Conservation (phyloP, 768 basidiomycete species). For the Pleurotus citrinopileatus region DNA sequence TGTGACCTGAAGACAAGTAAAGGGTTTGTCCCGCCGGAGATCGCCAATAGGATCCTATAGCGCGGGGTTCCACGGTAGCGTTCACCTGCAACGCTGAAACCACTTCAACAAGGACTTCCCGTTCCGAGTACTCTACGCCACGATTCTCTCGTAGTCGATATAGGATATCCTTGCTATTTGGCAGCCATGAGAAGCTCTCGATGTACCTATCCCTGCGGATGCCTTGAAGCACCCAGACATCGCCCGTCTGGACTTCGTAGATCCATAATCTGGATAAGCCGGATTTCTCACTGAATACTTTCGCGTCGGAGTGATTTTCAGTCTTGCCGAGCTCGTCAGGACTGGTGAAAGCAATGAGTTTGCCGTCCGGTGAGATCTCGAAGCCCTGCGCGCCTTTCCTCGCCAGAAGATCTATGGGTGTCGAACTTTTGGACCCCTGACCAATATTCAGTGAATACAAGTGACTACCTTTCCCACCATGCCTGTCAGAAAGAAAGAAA, state of each 20-base stretch:
- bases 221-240: conserved; percentile 17
- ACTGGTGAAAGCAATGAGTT: conserved; percentile 26
- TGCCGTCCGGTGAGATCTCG: conserved; percentile 30
- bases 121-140: conserved; percentile 26
- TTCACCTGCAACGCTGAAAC: conserved; percentile 14
- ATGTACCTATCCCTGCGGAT: conserved; percentile 24
- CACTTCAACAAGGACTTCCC: conserved; percentile 25
- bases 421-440: conserved; percentile 7
- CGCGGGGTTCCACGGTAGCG: conserved; percentile 13
- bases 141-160: conserved; percentile 28
- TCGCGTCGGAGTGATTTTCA: conserved; percentile 22
- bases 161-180: conserved; percentile 26
- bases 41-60: conserved; percentile 26
- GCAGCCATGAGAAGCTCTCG: conserved; percentile 30
- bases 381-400: conserved; percentile 23
- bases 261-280: conserved; percentile 22
- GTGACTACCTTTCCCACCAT: conserved; percentile 22
- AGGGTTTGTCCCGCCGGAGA: conserved; percentile 30
- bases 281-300: conserved; percentile 22
- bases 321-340: conserved; percentile 14
- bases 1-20: conserved; percentile 25
- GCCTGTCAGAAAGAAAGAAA: conserved; percentile 29
- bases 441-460: conserved; percentile 19
- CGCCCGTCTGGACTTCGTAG: conserved; percentile 22
- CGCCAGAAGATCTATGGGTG: conserved; percentile 13